Conservation (phyloP, 2,329 filamentous ascomycete genomes). For the Fusarium fujikuroi region DNA sequence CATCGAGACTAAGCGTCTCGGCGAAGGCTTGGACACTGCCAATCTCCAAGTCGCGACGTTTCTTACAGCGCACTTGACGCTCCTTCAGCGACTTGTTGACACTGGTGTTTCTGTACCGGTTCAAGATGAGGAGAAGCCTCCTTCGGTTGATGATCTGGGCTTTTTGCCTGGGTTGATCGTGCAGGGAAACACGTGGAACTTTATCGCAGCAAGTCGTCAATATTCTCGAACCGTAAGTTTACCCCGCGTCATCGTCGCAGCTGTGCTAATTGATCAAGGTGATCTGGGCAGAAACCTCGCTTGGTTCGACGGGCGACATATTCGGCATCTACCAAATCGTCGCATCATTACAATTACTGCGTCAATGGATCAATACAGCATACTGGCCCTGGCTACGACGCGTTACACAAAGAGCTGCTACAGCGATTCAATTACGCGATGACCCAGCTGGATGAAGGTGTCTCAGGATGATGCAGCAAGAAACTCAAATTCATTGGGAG, state of each 20-base stretch:
- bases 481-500: neutral
- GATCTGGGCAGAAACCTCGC: neutral
- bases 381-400: neutral
- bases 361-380: neutral
- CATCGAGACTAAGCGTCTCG: constrained; percentile 21
- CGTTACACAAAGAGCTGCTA: neutral
- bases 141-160: neutral
- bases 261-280: neutral
- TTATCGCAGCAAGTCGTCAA: constrained; percentile 2
- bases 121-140: neutral
- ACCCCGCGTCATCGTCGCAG: neutral
- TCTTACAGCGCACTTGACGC: neutral
- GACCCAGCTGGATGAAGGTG: neutral
- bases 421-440: neutral
- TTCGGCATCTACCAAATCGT: constrained; percentile 8
- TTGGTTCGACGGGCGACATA: neutral
- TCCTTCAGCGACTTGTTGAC: neutral
- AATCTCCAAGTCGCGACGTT: constrained; percentile 5
- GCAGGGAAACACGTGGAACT: constrained; percentile 4
- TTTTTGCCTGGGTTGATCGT: constrained; percentile 12
- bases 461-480: neutral
- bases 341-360: constrained; percentile 2
- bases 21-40: neutral
- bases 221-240: neutral
- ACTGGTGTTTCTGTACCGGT: neutral